A percentile compares a stretch with the other conserved stretches of the same genome.
Evolutionary conservation across 2,329 filamentous ascomycete species (phyloP).

Genomic region (Myriosclerotinia curreyana): DNA sequence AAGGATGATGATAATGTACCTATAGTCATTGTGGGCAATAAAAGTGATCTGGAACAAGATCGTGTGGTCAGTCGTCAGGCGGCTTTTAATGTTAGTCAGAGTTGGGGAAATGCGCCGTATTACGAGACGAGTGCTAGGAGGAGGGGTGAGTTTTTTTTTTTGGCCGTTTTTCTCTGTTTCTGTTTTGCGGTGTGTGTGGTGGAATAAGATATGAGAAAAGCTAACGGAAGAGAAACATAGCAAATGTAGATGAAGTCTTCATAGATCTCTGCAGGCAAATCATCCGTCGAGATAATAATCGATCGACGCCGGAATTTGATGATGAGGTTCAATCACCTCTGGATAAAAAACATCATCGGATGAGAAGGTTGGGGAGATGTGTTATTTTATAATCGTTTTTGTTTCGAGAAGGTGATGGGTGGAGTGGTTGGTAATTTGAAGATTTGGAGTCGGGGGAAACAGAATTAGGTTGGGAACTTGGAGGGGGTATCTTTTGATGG

Average conservation of each 20-base stretch:
- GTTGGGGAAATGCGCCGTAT: conserved; percentile 70
- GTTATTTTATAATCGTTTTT: conserved; percentile 20
- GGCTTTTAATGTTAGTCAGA: conserved; percentile 64
- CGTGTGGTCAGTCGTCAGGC: conserved; percentile 61
- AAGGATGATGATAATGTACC: conserved; percentile 68
- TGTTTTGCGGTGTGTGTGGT: not conserved
- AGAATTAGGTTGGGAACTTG: not conserved
- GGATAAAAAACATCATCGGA: conserved; percentile 19
- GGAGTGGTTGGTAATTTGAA: conserved; percentile 11
- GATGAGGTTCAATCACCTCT: conserved; percentile 17
- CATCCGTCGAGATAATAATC: conserved; percentile 53
- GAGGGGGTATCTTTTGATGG: not conserved
- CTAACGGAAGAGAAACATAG: conserved; percentile 22
- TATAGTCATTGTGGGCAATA: conserved; percentile 72
- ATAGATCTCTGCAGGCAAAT: conserved; percentile 65
- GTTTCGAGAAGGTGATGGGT: not conserved
- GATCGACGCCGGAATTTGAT: conserved; percentile 18
- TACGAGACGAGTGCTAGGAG: conserved; percentile 68
- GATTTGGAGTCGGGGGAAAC: not conserved
- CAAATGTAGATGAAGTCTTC: conserved; percentile 72
- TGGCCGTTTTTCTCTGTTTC: not conserved
- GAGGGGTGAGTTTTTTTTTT: conserved; percentile 43
- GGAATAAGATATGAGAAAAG: no score
- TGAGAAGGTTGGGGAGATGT: conserved; percentile 17
- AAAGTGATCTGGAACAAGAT: conserved; percentile 70